Evolutionary conservation across 345 rosid genomes (phyloP).

Genomic region (Mangifera indica): DNA sequence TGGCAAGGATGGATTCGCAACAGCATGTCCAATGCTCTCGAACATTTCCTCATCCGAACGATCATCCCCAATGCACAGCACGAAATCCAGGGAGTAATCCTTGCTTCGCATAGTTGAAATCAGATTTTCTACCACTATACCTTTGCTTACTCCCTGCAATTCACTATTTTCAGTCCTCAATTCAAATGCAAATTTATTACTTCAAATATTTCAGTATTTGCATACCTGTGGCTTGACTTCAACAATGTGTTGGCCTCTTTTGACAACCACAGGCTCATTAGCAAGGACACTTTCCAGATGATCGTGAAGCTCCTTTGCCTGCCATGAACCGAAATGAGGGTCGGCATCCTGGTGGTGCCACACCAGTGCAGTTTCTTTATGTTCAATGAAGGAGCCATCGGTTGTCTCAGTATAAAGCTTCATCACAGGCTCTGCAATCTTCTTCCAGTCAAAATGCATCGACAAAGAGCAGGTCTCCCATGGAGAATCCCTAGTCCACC

Average conservation of each 20-base stretch:
- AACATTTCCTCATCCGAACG: constrained; percentile 90
- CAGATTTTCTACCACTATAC: constrained; percentile 58
- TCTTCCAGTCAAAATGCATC: constrained; percentile 58
- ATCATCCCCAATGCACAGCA: constrained; percentile 81
- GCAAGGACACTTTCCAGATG: constrained; percentile 83
- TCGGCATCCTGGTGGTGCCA: constrained; percentile 87
- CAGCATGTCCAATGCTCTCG: constrained; percentile 46
- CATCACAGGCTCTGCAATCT: constrained; percentile 75
- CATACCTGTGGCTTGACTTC: constrained; percentile 94
- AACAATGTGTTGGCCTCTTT: constrained; percentile 73
- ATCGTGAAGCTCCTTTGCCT: constrained; percentile 84
- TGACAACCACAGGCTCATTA: constrained; percentile 84
- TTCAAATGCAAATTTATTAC: neutral
- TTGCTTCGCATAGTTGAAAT: constrained; percentile 47
- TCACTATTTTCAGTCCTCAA: constrained; percentile 3
- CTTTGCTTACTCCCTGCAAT: constrained; percentile 75
- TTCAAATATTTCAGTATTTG: neutral
- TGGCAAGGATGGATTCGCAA: constrained; percentile 42
- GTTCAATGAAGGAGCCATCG: constrained; percentile 79
- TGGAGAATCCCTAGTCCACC: constrained; percentile 54
- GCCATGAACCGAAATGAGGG: constrained; percentile 64
- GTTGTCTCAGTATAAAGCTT: constrained; percentile 69
- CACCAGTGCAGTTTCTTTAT: constrained; percentile 77
- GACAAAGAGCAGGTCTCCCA: constrained; percentile 55
- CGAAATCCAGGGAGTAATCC: constrained; percentile 62